Base-by-base conservation (phyloP, 805 yeast genomes). In the Sugiyamaella chiloensis region DNA sequence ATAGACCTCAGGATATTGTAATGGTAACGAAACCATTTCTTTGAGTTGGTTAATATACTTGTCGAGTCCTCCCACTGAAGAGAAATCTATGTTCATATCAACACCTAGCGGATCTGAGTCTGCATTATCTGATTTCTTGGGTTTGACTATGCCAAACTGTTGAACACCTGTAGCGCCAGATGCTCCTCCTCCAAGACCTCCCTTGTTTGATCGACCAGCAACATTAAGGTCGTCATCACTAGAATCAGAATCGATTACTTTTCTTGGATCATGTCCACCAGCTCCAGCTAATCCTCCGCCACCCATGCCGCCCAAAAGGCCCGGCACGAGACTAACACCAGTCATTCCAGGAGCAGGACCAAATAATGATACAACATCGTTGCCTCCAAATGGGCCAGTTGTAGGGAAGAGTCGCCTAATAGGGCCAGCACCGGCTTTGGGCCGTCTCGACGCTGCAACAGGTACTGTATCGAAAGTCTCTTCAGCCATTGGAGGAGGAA, bases 321-420 rank as follows among this genome's bases (percentile, higher is more conserved):
- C 46, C 8, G 46, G 41, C 12, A 44, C 27, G 5, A 19, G 16
- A n/a, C 61, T 65, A 14, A 59, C 62, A 20, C 58, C 59, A 2
- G 57, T 55, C 24, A 43, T 40, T 36, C 81, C 20, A 74, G 42
- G 42, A 5, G 37, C 29, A 6, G 42, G n/a, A 4, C 93, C 90
- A 65, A 89, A 88, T 24, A 91, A 69, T 0, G 96, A 84, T 5
- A 82, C 76, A 0, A 88, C 95, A 62, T 91, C 97, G 52, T 91
- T 83, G 19, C 99, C 99, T 24, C 99, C 99, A 72, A 91, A 91
- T 1, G 99, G 99, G 0, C 99, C 99, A 12, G 89, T 88, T 0
- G 96, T 91, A 5, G 96, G 95, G 60, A 86, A 90, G 31, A 93
- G 68, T 34, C 96, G 76, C 59, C 89, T 76, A 34, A 85, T 61